These are phyloP conservation scores for Hypoxylon sp. DNA, from an alignment of 2,329 filamentous ascomycete species.

Conservation along the genomic window DNA sequence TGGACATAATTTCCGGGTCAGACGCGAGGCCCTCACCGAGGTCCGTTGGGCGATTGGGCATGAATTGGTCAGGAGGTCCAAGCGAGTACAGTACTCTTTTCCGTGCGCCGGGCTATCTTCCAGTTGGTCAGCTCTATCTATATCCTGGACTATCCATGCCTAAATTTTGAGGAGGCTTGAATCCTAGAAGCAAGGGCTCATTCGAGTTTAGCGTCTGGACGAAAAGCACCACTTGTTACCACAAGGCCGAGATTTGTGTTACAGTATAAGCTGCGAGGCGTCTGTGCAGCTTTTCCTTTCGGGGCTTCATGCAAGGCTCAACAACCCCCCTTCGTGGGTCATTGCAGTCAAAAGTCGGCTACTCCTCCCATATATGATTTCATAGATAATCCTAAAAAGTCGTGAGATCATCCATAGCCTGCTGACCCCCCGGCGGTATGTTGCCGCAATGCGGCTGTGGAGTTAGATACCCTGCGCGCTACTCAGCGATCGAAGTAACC, in stretches of 20 bases:
- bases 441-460: slow-evolving; percentile 48
- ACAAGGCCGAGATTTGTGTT: slow-evolving; percentile 50
- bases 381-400: slow-evolving; percentile 46
- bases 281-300: slow-evolving; percentile 47
- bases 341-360: slow-evolving; percentile 48
- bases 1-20: slow-evolving; percentile 58
- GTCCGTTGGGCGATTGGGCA: slow-evolving; percentile 59
- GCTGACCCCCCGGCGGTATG: slow-evolving; percentile 29
- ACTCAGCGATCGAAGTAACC: slow-evolving; percentile 47
- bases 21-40: slow-evolving; percentile 50
- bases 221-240: slow-evolving; percentile 40
- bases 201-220: slow-evolving; percentile 50
- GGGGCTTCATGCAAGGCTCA: slow-evolving; percentile 50
- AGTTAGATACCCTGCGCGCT: slow-evolving; percentile 43
- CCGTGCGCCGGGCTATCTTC: slow-evolving; percentile 59
- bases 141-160: slow-evolving; percentile 54
- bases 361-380: slow-evolving; percentile 50
- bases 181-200: slow-evolving; percentile 46
- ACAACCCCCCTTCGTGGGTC: slow-evolving; percentile 36
- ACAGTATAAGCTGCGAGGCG: slow-evolving; percentile 52
- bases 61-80: slow-evolving; percentile 58
- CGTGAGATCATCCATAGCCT: slow-evolving; percentile 46
- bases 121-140: slow-evolving; percentile 60
- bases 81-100: slow-evolving; percentile 56
- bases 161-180: slow-evolving; percentile 50